These are phyloP conservation scores for Talaromyces nanjingensis DNA, from an alignment of 495 filamentous ascomycete species.

Conservation along the genomic window DNA sequence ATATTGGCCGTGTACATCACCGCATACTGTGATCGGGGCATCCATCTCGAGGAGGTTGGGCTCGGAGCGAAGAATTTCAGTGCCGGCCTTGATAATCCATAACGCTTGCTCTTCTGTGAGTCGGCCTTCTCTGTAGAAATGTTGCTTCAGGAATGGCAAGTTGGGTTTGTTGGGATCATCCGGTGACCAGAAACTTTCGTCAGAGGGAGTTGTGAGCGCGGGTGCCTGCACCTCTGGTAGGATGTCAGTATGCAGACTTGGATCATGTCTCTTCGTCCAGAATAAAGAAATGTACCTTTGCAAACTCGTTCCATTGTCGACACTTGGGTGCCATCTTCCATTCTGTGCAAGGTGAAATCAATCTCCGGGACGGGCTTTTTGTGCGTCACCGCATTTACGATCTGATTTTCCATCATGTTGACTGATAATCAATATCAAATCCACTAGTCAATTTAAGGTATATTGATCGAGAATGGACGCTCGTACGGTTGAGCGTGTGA, in stretches of 20 bases:
- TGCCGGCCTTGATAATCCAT: constrained; percentile 84
- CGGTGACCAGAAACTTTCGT: constrained; percentile 72
- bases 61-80: constrained; percentile 74
- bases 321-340: constrained; percentile 95
- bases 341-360: constrained; percentile 93
- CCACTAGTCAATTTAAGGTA: neutral
- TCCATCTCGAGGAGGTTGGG: constrained; percentile 99
- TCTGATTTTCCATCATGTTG: constrained; percentile 30
- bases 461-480: neutral
- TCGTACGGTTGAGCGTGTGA: neutral
- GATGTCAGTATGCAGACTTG: constrained; percentile 14
- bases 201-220: constrained; percentile 79
- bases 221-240: constrained; percentile 87
- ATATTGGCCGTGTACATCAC: constrained; percentile 97
- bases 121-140: constrained; percentile 95
- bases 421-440: neutral
- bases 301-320: constrained; percentile 92
- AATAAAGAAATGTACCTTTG: constrained; percentile 63
- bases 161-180: constrained; percentile 84
- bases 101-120: constrained; percentile 95
- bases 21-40: constrained; percentile 98
- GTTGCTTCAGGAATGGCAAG: constrained; percentile 90
- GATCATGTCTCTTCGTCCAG: neutral
- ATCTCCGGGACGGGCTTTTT: constrained; percentile 96
- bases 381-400: constrained; percentile 71